Evolutionary conservation across 2,329 filamentous ascomycete genomes (phyloP).

Genomic region (Aspergillus flavus): DNA sequence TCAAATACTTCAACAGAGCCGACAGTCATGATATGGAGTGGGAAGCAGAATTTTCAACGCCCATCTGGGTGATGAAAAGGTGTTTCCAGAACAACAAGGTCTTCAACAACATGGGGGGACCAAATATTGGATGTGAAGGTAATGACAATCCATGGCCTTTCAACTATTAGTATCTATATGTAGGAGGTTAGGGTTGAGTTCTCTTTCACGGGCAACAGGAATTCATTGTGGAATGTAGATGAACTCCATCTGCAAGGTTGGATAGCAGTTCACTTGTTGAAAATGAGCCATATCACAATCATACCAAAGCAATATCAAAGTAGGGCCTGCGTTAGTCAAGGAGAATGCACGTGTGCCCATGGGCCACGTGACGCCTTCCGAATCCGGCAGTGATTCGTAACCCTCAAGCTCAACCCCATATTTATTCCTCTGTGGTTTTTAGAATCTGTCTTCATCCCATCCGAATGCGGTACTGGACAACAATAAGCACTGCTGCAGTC

Average conservation of each 20-base stretch:
- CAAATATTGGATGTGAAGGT: conserved; percentile 1
- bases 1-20: conserved; percentile 8
- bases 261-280: neutral
- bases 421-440: neutral
- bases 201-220: neutral
- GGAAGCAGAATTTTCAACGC: conserved; percentile 9
- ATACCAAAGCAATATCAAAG: neutral
- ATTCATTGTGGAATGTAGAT: neutral
- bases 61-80: neutral
- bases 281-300: neutral
- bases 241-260: neutral
- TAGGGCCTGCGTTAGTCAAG: neutral
- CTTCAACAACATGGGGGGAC: neutral
- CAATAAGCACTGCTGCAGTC: too few species aligned
- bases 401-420: neutral
- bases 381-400: neutral
- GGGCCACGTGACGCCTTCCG: neutral
- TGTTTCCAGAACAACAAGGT: conserved; percentile 14
- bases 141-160: neutral
- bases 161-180: neutral
- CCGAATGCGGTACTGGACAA: neutral
- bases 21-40: conserved; percentile 10
- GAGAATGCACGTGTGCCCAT: neutral
- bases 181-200: neutral
- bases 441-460: neutral